Percentiles rank a stretch among this genome's conserved stretches.
Evolutionary conservation across 257 asterid species (phyloP).

Genomic region (Scutellaria minor): DNA sequence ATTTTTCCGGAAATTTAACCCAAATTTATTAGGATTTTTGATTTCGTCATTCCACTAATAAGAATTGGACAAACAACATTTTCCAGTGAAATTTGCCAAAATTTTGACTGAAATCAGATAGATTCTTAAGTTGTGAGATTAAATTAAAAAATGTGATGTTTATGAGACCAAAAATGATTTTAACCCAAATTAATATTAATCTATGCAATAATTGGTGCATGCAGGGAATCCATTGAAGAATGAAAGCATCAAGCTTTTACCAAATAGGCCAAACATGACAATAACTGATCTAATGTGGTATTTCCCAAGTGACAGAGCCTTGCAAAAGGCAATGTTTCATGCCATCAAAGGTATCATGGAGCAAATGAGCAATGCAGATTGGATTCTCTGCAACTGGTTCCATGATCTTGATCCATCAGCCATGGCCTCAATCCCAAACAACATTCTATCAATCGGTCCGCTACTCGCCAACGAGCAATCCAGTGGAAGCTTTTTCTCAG

Average conservation of each 20-base stretch:
- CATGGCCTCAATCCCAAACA: constrained; percentile 33
- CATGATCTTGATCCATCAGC: constrained; percentile 43
- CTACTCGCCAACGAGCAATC: constrained; percentile 44
- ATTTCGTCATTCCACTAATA: too few relatives aligned
- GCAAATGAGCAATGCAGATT: constrained; percentile 42
- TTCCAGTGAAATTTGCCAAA: too few relatives aligned
- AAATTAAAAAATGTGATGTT: too few relatives aligned
- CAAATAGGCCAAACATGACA: constrained; percentile 48
- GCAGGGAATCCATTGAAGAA: constrained; percentile 54
- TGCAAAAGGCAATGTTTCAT: constrained; percentile 40
- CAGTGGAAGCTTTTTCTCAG: constrained; percentile 46
- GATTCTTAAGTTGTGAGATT: too few relatives aligned
- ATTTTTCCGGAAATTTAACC: too few relatives aligned
- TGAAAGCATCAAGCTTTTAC: constrained; percentile 41
- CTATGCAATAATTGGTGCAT: too few relatives aligned
- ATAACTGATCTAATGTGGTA: constrained; percentile 51
- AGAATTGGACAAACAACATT: too few relatives aligned
- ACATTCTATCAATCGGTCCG: constrained; percentile 59
- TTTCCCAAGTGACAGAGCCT: constrained; percentile 43
- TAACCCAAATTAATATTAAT: too few relatives aligned
- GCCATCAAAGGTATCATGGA: not conserved
- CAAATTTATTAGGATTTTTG: too few relatives aligned
- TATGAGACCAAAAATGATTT: too few relatives aligned
- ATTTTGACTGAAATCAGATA: too few relatives aligned
- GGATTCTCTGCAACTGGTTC: constrained; percentile 60